phyloP scores from a whole-genome alignment of 2,329 filamentous ascomycete species.

The Aspergillus sp. region DNA sequence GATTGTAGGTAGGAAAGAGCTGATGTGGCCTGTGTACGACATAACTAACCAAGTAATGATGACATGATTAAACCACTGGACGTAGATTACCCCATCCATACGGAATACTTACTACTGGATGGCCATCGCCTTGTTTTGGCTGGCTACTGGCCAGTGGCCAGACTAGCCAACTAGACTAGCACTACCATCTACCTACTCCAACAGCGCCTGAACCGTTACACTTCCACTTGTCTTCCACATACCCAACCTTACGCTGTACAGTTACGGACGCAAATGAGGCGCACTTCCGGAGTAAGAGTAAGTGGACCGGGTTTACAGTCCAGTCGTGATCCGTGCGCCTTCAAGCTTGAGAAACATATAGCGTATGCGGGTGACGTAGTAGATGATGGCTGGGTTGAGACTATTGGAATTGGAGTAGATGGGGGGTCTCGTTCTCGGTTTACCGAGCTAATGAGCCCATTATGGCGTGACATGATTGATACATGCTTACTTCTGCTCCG shows the following conservation, averaged over 20 bases:
- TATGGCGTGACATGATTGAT: no score
- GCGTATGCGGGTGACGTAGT: neutral
- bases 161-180: neutral
- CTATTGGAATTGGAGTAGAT: neutral
- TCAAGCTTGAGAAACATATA: neutral
- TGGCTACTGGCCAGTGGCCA: no score
- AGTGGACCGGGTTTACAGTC: neutral
- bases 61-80: neutral
- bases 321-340: neutral
- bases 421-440: neutral
- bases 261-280: neutral
- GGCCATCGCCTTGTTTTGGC: no score
- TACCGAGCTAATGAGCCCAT: neutral
- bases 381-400: neutral
- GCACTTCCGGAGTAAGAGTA: neutral
- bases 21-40: neutral
- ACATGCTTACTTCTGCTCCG: no score
- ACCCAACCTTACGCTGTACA: neutral
- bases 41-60: neutral
- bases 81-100: no score
- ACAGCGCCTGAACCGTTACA: neutral
- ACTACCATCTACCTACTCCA: neutral
- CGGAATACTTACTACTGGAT: no score
- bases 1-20: neutral
- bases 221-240: neutral